Conservation (phyloP, 192 early-diverging fungal species). For the Pecoramyces ruminantium region DNA sequence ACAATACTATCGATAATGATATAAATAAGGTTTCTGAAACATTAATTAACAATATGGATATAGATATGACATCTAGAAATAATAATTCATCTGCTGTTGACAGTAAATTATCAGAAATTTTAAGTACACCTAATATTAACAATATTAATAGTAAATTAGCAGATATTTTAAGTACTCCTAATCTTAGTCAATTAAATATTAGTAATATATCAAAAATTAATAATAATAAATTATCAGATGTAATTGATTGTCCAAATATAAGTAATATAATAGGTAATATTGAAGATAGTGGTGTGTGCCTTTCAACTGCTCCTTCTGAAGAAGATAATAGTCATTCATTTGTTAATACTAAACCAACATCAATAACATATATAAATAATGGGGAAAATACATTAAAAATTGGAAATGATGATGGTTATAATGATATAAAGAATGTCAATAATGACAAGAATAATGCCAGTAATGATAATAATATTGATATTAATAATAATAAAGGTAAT, state of each 20-base stretch:
- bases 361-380: too few relatives aligned
- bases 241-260: not conserved
- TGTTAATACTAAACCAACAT: not conserved
- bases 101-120: not conserved
- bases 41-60: too few relatives aligned
- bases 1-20: too few relatives aligned
- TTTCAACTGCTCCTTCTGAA: not conserved
- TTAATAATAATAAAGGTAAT: too few relatives aligned
- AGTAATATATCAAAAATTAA: not conserved
- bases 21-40: too few relatives aligned
- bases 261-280: not conserved
- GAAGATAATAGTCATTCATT: not conserved
- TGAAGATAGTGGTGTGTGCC: not conserved
- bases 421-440: too few relatives aligned
- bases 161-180: not conserved
- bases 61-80: too few relatives aligned
- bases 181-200: not conserved
- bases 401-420: too few relatives aligned
- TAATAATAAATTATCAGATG: not conserved
- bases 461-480: too few relatives aligned
- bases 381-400: too few relatives aligned
- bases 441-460: too few relatives aligned
- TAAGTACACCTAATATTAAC: not conserved
- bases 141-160: not conserved
- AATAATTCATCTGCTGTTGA: too few relatives aligned